Base-by-base conservation (phyloP, 257 asterid genomes). In the Linaria vulgaris region DNA sequence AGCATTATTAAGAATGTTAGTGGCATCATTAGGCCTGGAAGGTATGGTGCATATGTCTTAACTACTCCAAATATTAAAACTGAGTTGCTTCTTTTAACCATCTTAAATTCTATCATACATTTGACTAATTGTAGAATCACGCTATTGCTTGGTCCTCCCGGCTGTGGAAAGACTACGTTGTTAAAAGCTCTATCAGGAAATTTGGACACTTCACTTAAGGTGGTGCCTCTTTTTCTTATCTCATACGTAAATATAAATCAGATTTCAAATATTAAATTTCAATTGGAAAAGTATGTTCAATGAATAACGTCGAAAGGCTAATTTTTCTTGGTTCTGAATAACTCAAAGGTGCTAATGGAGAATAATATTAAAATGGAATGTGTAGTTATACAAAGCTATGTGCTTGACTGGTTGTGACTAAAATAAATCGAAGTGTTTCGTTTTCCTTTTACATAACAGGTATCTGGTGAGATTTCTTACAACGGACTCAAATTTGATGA, bases 401-500 rank as follows among this genome's bases (percentile, higher is more conserved):
- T n/a, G n/a, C n/a, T n/a, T n/a, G n/a, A n/a, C n/a, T n/a, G n/a
- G n/a, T n/a, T n/a, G 5, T 24, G 14, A 22, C 13, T 24, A 53
- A 53, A 4, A 16, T 6, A 16, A 24, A 12, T 50, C n/a, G 30
- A 12, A 21, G 30, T 22, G 8, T 9, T 8, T 52, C 31, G 3
- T 19, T 19, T 52, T 5, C 3, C 1, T 22, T 53, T 9, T 17
- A 1, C 10, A 15, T 47, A 16, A 38, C 59, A 80, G 83, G 81
- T 72, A 65, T 19, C 71, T 10, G 88, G 88, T 39, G 81, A 79
- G 66, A 72, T 82, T 68, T 73, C 81, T 9, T 82, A 79, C 70
- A 79, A 79, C 9, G 81, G 83, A 37, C 72, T 71, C 63, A 74
- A 61, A 55, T 56, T 82, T 52, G 56, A 60, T 38, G 85, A 82